These are phyloP conservation scores for Trametes sp. DNA, from an alignment of 1,284 basidiomycete genomes.

Conservation along the genomic window DNA sequence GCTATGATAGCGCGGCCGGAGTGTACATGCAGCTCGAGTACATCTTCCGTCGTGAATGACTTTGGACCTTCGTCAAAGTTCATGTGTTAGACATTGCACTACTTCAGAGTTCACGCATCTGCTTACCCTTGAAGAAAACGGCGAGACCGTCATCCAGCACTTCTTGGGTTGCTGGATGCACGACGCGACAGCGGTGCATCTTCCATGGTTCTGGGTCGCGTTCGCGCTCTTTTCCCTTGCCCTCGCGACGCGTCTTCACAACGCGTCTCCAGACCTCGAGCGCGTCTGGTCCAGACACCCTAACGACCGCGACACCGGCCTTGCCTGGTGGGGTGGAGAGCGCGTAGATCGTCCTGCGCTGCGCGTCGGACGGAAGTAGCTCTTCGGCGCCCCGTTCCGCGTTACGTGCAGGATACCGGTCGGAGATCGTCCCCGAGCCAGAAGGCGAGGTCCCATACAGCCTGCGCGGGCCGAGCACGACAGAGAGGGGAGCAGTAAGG, in stretches of 20 bases:
- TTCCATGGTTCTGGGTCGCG: constrained; percentile 61
- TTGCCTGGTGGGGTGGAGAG: constrained; percentile 86
- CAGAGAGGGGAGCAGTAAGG: constrained; percentile 4
- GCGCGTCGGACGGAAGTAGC: constrained; percentile 59
- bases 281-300: constrained; percentile 81
- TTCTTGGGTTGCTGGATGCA: constrained; percentile 68
- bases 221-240: constrained; percentile 29
- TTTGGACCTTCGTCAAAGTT: too few species aligned
- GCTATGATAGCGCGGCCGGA: constrained; percentile 84
- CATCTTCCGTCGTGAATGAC: constrained; percentile 85
- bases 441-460: constrained; percentile 13
- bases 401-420: background rate
- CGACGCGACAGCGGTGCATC: constrained; percentile 72
- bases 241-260: constrained; percentile 44
- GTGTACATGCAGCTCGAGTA: constrained; percentile 88
- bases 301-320: constrained; percentile 82
- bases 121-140: constrained; percentile 80
- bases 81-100: constrained; percentile 8
- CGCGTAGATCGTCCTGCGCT: constrained; percentile 82
- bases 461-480: constrained; percentile 15
- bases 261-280: constrained; percentile 65
- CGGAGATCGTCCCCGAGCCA: background rate
- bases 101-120: background rate
- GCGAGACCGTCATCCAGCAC: constrained; percentile 82
- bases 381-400: constrained; percentile 6